Evolutionary conservation across 768 basidiomycete genomes (phyloP), one percentile per base, ranked within the genome.

Genomic region (Lactarius pseudohatsudake): DNA sequence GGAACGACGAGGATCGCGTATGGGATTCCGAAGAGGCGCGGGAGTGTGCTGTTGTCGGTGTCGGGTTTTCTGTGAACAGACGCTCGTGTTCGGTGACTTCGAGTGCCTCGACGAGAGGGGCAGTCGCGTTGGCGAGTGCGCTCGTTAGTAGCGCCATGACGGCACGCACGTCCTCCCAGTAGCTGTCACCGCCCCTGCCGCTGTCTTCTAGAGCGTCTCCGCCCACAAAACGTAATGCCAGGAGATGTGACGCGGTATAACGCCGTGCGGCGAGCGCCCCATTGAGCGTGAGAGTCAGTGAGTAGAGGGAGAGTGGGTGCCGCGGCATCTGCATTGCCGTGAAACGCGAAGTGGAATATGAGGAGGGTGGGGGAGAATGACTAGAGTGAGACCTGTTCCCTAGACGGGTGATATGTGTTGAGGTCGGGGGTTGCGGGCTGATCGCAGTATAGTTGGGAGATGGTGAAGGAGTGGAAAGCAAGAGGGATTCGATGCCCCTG

Each of bases 141-240:
- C 81, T 86, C 9, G 87, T 88, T 66, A 94, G 75, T 15, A 94
- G 74, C 15, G 79, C 80, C 81, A 92, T 87, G 58, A 94, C 85
- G 32, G 87, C 85, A 16, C 88, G 82, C 34, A 91, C 91, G 71
- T 93, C 88, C 70, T 93, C 92, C 92, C 92, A 94, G 70, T 94
- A 94, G 56, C 88, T 87, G 63, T 68, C 66, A 53, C 69, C 73
- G 57, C 64, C 62, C 6, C 40, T 56, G 8, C 68, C 67, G 56
- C 3, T 38, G 38, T 76, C 76, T 20, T 79, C 80, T 28, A 38
- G 41, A 4, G 28, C 57, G 10, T 65, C 69, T 57, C 53, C 62
- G 40, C 72, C 75, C 22, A 77, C 80, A 73, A 94, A 94, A 2
- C 92, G 82, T 58, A 94, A 75, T 4, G 92, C 92, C 3, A 94